These are phyloP conservation scores for Monosporascus ibericus DNA, from an alignment of 2,329 filamentous ascomycete genomes.

Conservation along the genomic window DNA sequence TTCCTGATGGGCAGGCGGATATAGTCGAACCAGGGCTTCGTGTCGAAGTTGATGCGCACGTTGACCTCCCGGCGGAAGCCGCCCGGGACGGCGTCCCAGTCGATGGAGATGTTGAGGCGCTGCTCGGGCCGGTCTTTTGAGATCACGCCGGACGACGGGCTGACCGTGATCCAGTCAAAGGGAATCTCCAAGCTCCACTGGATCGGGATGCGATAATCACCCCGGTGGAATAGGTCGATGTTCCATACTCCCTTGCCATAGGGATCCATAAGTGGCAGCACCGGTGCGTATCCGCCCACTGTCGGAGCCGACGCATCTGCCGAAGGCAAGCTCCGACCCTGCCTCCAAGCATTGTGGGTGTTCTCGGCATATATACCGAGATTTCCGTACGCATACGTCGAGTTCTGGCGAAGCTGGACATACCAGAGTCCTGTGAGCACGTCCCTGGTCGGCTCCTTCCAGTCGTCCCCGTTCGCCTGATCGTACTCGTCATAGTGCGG, in stretches of 20 bases:
- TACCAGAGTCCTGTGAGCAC: conserved; percentile 48
- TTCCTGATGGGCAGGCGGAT: conserved; percentile 19
- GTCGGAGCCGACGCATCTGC: conserved; percentile 34
- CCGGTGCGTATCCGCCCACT: conserved; percentile 31
- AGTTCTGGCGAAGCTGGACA: conserved; percentile 43
- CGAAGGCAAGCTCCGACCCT: conserved; percentile 43
- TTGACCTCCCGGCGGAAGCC: conserved; percentile 24
- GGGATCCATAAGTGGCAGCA: conserved; percentile 38
- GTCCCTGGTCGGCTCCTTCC: conserved; percentile 50
- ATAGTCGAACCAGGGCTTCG: conserved; percentile 30
- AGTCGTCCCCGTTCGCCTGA: conserved; percentile 55
- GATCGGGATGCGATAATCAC: conserved; percentile 30
- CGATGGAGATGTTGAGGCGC: conserved; percentile 38
- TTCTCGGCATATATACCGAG: conserved; percentile 50
- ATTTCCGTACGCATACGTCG: conserved; percentile 44
- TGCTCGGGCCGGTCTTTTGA: conserved; percentile 35
- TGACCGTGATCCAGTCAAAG: conserved; percentile 30
- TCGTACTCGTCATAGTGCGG: conserved; percentile 33
- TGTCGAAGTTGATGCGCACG: conserved; percentile 26
- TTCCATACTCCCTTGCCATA: conserved; percentile 39
- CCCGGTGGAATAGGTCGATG: conserved; percentile 44
- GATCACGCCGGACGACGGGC: conserved; percentile 21
- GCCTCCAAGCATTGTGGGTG: conserved; percentile 48
- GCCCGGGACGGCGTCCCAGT: conserved; percentile 36
- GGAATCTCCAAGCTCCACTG: conserved; percentile 33